These are phyloP conservation scores for Vickermania spadyakhi DNA, from an alignment of 208 protist species.

Conservation along the genomic window DNA sequence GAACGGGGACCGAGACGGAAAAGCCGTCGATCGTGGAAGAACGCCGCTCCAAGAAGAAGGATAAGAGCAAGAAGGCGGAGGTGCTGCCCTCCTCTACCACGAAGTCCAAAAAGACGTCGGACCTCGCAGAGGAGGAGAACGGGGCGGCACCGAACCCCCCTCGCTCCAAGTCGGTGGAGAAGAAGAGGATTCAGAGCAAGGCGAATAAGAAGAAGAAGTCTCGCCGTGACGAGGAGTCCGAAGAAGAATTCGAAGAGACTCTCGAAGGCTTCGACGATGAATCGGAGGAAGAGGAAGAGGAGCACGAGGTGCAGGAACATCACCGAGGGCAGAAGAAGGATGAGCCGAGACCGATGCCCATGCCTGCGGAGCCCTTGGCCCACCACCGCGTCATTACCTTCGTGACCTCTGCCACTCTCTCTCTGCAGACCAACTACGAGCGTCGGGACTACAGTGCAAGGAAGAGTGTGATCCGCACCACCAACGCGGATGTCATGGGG, in stretches of 20 bases:
- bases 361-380: conserved; percentile 58
- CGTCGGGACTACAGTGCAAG: conserved; percentile 52
- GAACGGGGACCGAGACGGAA: conserved; percentile 15
- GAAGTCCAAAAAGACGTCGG: neutral
- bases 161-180: neutral
- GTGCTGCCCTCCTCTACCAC: neutral
- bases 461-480: conserved; percentile 75
- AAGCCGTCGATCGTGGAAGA: neutral
- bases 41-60: neutral
- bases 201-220: conserved; percentile 9
- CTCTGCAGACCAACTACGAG: conserved; percentile 84
- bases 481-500: conserved; percentile 67
- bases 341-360: conserved; percentile 53
- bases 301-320: neutral
- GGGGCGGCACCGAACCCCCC: conserved; percentile 3
- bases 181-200: neutral
- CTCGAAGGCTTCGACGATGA: conserved; percentile 6
- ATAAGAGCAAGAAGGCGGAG: neutral
- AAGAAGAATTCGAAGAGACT: conserved; percentile 7
- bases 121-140: conserved; percentile 11
- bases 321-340: conserved; percentile 32
- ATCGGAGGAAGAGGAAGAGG: neutral
- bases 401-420: conserved; percentile 89
- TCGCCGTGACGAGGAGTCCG: neutral
- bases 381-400: conserved; percentile 66